These are phyloP conservation scores for Selaginella tamariscina DNA, from an alignment of 75 land plant genomes.

Conservation along the genomic window DNA sequence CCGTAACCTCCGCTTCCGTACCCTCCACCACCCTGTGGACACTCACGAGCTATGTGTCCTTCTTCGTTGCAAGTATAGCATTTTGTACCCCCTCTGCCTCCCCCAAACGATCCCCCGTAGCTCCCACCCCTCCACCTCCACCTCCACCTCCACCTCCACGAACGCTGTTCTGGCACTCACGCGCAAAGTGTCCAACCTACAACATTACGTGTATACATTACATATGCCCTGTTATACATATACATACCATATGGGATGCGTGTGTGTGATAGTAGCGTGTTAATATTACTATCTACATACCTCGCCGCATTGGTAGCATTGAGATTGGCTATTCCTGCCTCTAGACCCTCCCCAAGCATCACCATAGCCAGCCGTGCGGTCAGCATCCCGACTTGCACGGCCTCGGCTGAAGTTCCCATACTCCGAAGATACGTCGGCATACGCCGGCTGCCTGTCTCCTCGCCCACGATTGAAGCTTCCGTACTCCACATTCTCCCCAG, in stretches of 20 bases:
- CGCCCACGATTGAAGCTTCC: not conserved
- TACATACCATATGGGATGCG: too few relatives aligned
- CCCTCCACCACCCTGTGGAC: slow-evolving; percentile 12
- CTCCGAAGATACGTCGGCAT: slow-evolving; percentile 12
- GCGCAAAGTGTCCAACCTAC: slow-evolving; percentile 31
- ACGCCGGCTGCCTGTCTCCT: not conserved
- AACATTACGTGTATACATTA: too few relatives aligned
- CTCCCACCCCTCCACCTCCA: not conserved
- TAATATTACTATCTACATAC: slow-evolving; percentile 17
- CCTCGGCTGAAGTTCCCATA: slow-evolving; percentile 21
- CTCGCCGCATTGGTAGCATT: slow-evolving; percentile 40
- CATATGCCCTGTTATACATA: too few relatives aligned
- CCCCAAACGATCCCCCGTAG: not conserved
- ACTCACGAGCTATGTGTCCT: slow-evolving; percentile 29
- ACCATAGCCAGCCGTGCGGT: slow-evolving; percentile 23
- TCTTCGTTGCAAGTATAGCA: slow-evolving; percentile 31
- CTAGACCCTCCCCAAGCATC: slow-evolving; percentile 27
- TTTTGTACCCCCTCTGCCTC: slow-evolving; percentile 23
- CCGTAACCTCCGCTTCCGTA: not conserved
- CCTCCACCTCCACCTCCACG: not conserved
- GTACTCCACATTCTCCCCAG: slow-evolving; percentile 13
- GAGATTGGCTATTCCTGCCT: slow-evolving; percentile 18
- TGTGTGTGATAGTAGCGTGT: too few relatives aligned
- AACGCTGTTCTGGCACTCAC: slow-evolving; percentile 26
- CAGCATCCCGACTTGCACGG: slow-evolving; percentile 13